Conservation (phyloP, 2,329 filamentous ascomycete species). For the Capronia epimyces region DNA sequence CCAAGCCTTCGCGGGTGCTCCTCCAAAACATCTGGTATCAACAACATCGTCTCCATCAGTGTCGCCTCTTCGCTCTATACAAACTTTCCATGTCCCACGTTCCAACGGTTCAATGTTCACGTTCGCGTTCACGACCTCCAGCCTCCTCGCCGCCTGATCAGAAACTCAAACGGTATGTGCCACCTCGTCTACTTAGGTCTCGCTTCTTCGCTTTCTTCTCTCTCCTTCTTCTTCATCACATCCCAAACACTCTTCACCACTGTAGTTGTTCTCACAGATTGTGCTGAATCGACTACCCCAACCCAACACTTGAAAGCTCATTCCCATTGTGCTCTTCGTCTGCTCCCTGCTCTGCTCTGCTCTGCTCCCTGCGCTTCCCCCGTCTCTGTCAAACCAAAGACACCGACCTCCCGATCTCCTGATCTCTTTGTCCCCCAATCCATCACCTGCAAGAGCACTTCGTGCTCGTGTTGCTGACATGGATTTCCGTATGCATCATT, state of each 20-base stretch:
- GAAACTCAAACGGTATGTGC: constrained; percentile 1
- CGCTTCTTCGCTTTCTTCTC: constrained; percentile 1
- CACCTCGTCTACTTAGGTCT: neutral
- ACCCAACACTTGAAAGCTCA: neutral
- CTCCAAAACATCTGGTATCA: constrained; percentile 9
- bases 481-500: constrained; percentile 7
- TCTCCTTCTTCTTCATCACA: neutral
- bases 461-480: constrained; percentile 4
- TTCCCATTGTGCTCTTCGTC: constrained; percentile 2
- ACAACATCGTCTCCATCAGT: neutral
- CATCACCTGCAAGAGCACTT: neutral
- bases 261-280: neutral
- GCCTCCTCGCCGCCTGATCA: neutral
- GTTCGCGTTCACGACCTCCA: neutral
- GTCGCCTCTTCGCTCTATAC: neutral
- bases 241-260: neutral
- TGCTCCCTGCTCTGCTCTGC: neutral
- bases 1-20: neutral
- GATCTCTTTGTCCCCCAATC: neutral
- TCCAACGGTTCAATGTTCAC: constrained; percentile 1
- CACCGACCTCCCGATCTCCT: neutral
- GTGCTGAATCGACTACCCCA: neutral
- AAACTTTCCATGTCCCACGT: too few species aligned
- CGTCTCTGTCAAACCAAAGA: neutral
- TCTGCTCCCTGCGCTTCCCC: neutral